Percentiles rank a stretch among this genome's conserved stretches.
Conservation (phyloP, 192 early-diverging fungal genomes). For the Coemansia sp. region DNA sequence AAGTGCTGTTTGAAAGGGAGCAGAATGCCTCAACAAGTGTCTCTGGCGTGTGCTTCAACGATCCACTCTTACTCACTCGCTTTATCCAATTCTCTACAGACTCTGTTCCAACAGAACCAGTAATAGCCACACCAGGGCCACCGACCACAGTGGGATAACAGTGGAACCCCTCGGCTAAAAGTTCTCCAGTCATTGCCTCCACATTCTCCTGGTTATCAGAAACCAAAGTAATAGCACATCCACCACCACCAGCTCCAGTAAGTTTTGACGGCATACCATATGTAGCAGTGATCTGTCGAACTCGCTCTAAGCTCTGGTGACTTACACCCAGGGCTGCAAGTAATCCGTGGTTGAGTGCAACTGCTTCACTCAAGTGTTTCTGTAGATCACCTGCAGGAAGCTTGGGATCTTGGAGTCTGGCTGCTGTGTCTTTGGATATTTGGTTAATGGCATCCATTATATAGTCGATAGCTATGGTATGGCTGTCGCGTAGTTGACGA, state of each 20-base stretch:
- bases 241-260: conserved; percentile 97
- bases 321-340: conserved; percentile 76
- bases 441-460: conserved; percentile 68
- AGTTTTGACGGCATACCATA: conserved; percentile 76
- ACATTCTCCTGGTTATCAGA: conserved; percentile 34
- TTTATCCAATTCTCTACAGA: conserved; percentile 24
- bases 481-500: conserved; percentile 50
- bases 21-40: conserved; percentile 16
- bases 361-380: conserved; percentile 50
- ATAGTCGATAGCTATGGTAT: conserved; percentile 58
- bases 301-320: conserved; percentile 76
- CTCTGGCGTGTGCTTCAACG: no score
- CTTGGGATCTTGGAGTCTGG: conserved; percentile 19
- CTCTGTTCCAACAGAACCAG: conserved; percentile 7
- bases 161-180: conserved; percentile 60
- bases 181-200: conserved; percentile 39
- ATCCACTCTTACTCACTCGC: no score
- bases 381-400: conserved; percentile 1
- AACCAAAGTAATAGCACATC: conserved; percentile 83
- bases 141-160: conserved; percentile 73
- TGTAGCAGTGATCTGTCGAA: conserved; percentile 62
- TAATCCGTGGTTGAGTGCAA: conserved; percentile 84
- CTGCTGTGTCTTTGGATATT: conserved; percentile 45
- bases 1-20: conserved; percentile 6
- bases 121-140: conserved; percentile 56